Conservation (phyloP, 1,284 basidiomycete genomes). For the Rhizoctonia solani region DNA sequence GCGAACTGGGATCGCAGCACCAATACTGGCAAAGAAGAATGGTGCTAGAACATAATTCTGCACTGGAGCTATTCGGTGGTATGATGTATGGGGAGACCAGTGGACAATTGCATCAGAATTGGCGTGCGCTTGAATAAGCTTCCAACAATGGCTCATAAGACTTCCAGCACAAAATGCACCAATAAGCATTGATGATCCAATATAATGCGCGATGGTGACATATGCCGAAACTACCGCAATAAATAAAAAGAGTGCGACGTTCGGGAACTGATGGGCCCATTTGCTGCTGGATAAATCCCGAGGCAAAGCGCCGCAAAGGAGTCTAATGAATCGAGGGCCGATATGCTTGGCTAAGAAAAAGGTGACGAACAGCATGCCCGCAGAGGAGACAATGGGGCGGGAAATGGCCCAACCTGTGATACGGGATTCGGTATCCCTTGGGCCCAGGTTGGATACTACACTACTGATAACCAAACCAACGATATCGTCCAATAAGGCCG, state of each 20-base stretch:
- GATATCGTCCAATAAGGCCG: conserved; percentile 60
- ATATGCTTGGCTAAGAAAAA: conserved; percentile 42
- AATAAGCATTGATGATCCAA: conserved; percentile 51
- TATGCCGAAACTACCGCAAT: conserved; percentile 39
- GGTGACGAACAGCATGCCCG: conserved; percentile 46
- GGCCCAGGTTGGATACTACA: conserved; percentile 50
- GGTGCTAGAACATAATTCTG: conserved; percentile 52
- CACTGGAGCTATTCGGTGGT: conserved; percentile 46
- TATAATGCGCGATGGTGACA: conserved; percentile 43
- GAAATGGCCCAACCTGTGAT: conserved; percentile 48
- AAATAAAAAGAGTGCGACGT: conserved; percentile 42
- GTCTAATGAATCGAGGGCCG: too few species aligned
- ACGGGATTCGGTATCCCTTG: conserved; percentile 23
- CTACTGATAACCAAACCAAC: conserved; percentile 57
- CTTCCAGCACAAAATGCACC: conserved; percentile 53
- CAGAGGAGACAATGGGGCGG: conserved; percentile 49
- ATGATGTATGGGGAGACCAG: conserved; percentile 38
- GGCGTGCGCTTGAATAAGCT: not conserved
- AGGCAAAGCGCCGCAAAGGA: not conserved
- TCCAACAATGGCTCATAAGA: conserved; percentile 36
- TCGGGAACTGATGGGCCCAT: conserved; percentile 8
- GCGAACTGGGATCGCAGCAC: conserved; percentile 58
- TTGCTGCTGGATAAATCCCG: not conserved
- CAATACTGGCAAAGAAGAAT: conserved; percentile 61
- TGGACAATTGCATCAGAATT: conserved; percentile 6